A percentile compares a stretch with the other conserved stretches of the same genome.
These are phyloP conservation scores for Calonectria hongkongensis DNA, from an alignment of 2,329 filamentous ascomycete species.

Conservation along the genomic window DNA sequence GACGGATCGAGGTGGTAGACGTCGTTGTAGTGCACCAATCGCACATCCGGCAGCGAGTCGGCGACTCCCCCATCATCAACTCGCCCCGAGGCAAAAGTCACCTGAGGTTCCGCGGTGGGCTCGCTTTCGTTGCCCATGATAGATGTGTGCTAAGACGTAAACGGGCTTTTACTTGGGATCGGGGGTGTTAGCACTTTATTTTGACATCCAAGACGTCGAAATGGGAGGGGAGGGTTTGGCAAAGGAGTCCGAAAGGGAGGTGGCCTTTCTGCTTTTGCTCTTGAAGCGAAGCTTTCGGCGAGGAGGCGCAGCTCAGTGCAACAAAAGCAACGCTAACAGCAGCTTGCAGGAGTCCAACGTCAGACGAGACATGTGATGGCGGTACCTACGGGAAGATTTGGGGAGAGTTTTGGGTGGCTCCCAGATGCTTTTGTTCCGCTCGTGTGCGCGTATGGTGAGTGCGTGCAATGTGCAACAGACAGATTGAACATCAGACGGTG, in stretches of 20 bases:
- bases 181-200: not conserved
- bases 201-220: not conserved
- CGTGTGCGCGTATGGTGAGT: not conserved
- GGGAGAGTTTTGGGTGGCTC: conserved; percentile 2
- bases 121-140: conserved; percentile 49
- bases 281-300: conserved; percentile 30
- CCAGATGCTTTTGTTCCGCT: not conserved
- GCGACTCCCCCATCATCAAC: conserved; percentile 43
- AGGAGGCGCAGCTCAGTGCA: conserved; percentile 36
- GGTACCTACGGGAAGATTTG: not conserved
- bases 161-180: not conserved
- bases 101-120: conserved; percentile 55
- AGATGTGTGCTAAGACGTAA: not conserved
- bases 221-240: not conserved
- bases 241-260: conserved; percentile 4
- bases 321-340: conserved; percentile 32
- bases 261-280: conserved; percentile 13
- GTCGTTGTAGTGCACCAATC: conserved; percentile 94
- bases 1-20: conserved; percentile 89
- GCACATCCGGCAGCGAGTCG: conserved; percentile 76
- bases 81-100: conserved; percentile 53
- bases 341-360: conserved; percentile 39
- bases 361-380: conserved; percentile 42
- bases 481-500: not conserved
- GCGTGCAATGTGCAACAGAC: not conserved